Evolutionary conservation across 2,329 filamentous ascomycete genomes (phyloP), one percentile per base, ranked within the genome.

Genomic region (Ceratocystis harringtonii): DNA sequence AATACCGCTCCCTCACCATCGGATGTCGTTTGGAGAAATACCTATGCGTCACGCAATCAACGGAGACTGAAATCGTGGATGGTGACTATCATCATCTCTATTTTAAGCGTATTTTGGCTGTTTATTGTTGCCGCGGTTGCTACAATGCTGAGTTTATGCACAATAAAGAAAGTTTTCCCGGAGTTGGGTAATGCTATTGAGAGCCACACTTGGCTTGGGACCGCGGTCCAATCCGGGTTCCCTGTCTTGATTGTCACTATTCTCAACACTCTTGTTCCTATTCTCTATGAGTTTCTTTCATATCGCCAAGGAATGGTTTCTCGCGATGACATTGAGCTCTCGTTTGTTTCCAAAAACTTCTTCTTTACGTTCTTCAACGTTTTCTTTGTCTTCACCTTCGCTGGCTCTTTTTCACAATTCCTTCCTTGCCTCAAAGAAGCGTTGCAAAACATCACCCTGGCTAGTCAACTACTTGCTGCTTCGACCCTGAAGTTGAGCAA

Each of bases 341-440:
- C 94, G 0, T 81, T 95, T 57, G 92, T 99, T 69, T 96, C 90
- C 64, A 99, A 99, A 78, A 99, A 97, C 75, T 99, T 97, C 77
- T 96, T 97, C 80, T 99, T 99, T 74, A 92, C 89, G 8, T 99
- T 99, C 76, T 97, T 99, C 83, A 99, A 99, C 76, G 90, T 97
- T 66, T 99, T 99, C 76, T 83, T 97, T 62, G 84, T 97, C 57
- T 96, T 97, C 74, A 95, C 92, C 0, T 82, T 94, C 30, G 89
- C 95, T 58, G 89, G 88, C 64, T 90, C 91, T 3, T 90, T 89
- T 76, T 84, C 87, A 48, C 84, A 86, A 64, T 89, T 96, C 72
- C 85, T 85, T 75, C 79, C 80, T 43, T 82, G 88, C 63, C 79
- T 97, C 60, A 84, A 84, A 64, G 83, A 92, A 61, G 84, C 87